Percentiles rank a stretch among this genome's conserved stretches.
Conservation (phyloP, 495 filamentous ascomycete genomes). For the Pseudevernia furfuracea region DNA sequence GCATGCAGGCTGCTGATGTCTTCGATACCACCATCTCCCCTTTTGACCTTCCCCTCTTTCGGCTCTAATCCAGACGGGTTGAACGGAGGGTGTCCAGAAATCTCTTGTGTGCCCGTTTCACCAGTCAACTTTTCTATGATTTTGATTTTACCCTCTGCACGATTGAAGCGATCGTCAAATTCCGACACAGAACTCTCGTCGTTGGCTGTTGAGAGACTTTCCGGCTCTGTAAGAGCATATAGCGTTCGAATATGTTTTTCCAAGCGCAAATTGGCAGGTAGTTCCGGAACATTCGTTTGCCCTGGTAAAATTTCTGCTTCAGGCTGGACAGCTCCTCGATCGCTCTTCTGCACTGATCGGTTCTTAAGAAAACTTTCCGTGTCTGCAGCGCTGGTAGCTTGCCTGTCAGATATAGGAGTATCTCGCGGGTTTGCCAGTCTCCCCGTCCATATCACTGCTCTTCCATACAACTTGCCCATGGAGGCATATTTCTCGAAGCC, state of each 20-base stretch:
- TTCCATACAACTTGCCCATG: slow-evolving; percentile 74
- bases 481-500: slow-evolving; percentile 86
- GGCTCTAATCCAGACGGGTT: slow-evolving; percentile 29
- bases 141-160: slow-evolving; percentile 70
- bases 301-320: neutral
- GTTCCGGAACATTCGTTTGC: slow-evolving; percentile 24
- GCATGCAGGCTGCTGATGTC: slow-evolving; percentile 43
- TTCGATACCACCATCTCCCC: slow-evolving; percentile 48
- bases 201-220: slow-evolving; percentile 69
- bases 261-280: slow-evolving; percentile 57
- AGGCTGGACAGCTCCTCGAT: neutral
- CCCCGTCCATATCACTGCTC: slow-evolving; percentile 70
- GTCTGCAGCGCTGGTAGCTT: neutral
- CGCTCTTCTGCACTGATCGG: neutral
- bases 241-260: slow-evolving; percentile 64
- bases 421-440: slow-evolving; percentile 33
- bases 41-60: slow-evolving; percentile 16
- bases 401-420: neutral
- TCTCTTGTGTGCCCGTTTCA: slow-evolving; percentile 34
- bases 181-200: slow-evolving; percentile 77
- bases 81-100: slow-evolving; percentile 27
- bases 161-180: slow-evolving; percentile 75
- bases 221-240: slow-evolving; percentile 68
- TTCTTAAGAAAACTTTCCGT: neutral
- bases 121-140: slow-evolving; percentile 69